Base-by-base conservation (phyloP, 2,329 filamentous ascomycete genomes). In the Eutypella sp. region DNA sequence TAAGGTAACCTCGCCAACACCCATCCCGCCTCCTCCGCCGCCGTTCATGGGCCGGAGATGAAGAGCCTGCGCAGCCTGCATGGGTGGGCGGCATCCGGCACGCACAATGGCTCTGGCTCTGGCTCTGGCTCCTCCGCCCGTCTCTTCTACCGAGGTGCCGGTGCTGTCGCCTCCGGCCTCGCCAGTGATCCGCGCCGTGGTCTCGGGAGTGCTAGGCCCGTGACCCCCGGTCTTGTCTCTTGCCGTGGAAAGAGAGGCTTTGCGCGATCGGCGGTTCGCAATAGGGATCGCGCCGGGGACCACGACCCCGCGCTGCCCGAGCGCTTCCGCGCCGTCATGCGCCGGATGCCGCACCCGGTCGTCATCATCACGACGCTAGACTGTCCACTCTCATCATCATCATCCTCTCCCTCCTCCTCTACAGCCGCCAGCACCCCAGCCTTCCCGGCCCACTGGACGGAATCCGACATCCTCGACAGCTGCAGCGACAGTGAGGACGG, bases 241-340 rank as follows among this genome's bases (percentile, higher is more conserved):
- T 29, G n/a, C n/a, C n/a, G 31, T 34, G 8, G 15, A 15, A 16
- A 15, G 15, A 34, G 31, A 34, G 5, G 15, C 0, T 16, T 34
- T 34, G 8, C 5, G 15, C 5, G 18, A 5, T 34, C 25, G 25
- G 7, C 25, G 25, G 7, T 13, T 11, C 10, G 18, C 8, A 22
- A 37, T 47, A 40, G 40, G 24, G 42, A 34, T 11, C n/a, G 6
- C 10, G n/a, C 16, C 10, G 19, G 18, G 19, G 10, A 36, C 41
- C 16, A 18, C 31, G 44, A 25, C 11, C 15, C 24, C 27, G 37
- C 45, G n/a, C 27, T 75, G 27, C 60, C 73, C 23, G 73, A 75
- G 47, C 68, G 76, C 42, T 66, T 79, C 19, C 76, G 75, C 46
- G 64, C 67, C 40, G 66, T 77, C 19, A 76, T 81, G 73, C 75